Conservation (phyloP, 1,284 basidiomycete genomes). For the Coniferiporia sulphurascens region DNA sequence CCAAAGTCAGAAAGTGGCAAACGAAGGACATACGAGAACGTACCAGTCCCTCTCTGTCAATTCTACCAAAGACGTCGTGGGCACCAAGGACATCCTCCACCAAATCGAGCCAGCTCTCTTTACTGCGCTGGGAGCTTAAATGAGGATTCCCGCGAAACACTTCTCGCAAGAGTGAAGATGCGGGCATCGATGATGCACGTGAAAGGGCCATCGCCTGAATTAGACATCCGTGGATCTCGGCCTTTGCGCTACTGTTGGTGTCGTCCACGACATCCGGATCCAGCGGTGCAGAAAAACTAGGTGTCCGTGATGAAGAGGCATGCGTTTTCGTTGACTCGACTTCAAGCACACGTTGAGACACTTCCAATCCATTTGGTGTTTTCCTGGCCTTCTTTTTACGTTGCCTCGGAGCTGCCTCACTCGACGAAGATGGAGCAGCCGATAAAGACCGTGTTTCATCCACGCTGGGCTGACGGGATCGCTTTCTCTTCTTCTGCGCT, state of each 20-base stretch:
- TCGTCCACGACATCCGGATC: not conserved
- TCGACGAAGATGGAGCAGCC: not conserved
- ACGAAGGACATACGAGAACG: slow-evolving; percentile 19
- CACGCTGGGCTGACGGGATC: not conserved
- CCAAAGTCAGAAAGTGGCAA: slow-evolving; percentile 4
- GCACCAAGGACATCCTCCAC: slow-evolving; percentile 47
- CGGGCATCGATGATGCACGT: slow-evolving; percentile 61
- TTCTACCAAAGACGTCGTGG: slow-evolving; percentile 67
- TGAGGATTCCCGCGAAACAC: slow-evolving; percentile 50
- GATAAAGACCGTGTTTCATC: slow-evolving; percentile 2
- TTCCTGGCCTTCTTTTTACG: slow-evolving; percentile 12
- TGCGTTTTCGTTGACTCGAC: not conserved
- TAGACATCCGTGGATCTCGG: slow-evolving; percentile 54
- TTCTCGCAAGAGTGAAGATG: slow-evolving; percentile 47
- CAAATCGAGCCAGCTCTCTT: slow-evolving; percentile 44
- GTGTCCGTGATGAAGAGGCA: not conserved
- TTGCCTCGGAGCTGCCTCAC: slow-evolving; percentile 1
- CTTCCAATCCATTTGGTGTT: not conserved
- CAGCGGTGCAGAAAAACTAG: not conserved
- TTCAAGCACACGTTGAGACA: not conserved
- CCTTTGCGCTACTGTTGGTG: slow-evolving; percentile 16
- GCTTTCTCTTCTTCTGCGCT: slow-evolving; percentile 8
- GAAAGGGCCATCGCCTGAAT: slow-evolving; percentile 70
- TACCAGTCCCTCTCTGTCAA: slow-evolving; percentile 59
- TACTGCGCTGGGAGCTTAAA: slow-evolving; percentile 37